Evolutionary conservation across 148 eudicot genomes (phyloP).

Genomic region (Fagopyrum esculentum): DNA sequence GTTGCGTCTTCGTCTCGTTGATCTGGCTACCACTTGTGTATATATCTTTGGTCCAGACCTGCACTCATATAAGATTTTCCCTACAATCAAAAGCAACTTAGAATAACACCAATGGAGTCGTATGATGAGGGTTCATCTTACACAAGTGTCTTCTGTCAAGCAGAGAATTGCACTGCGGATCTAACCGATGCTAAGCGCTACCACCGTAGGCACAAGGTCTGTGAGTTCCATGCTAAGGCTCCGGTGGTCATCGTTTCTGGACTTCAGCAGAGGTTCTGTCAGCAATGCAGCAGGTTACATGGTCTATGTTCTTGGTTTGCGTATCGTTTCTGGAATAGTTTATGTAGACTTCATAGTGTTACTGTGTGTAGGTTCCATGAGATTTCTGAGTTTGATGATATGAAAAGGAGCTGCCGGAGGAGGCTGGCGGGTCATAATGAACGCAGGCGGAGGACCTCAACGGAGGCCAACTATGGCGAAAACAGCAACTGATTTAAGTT

Average conservation of each 20-base stretch:
- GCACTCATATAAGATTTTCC: background rate
- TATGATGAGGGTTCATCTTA: conserved; percentile 7
- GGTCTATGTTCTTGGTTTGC: background rate
- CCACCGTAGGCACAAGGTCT: conserved; percentile 82
- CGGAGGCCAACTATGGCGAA: conserved; percentile 33
- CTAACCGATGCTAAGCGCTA: conserved; percentile 60
- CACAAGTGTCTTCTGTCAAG: conserved; percentile 29
- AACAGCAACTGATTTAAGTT: conserved; percentile 20
- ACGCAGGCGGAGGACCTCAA: conserved; percentile 62
- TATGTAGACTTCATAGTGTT: background rate
- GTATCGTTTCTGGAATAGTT: background rate
- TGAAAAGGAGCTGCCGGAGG: conserved; percentile 71
- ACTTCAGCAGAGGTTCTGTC: conserved; percentile 67
- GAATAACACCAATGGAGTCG: conserved; percentile 1
- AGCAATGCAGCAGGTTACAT: conserved; percentile 79
- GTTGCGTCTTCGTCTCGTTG: background rate
- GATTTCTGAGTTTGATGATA: conserved; percentile 59
- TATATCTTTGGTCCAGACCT: conserved; percentile 5
- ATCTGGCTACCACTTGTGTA: conserved; percentile 4
- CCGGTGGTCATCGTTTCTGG: conserved; percentile 42
- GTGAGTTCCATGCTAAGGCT: conserved; percentile 72
- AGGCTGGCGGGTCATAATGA: conserved; percentile 73
- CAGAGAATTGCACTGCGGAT: conserved; percentile 47
- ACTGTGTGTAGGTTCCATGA: conserved; percentile 24
- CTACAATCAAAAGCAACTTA: background rate